Evolutionary conservation across 495 filamentous ascomycete genomes (phyloP).

Genomic region (Penicillium longicatenatum): DNA sequence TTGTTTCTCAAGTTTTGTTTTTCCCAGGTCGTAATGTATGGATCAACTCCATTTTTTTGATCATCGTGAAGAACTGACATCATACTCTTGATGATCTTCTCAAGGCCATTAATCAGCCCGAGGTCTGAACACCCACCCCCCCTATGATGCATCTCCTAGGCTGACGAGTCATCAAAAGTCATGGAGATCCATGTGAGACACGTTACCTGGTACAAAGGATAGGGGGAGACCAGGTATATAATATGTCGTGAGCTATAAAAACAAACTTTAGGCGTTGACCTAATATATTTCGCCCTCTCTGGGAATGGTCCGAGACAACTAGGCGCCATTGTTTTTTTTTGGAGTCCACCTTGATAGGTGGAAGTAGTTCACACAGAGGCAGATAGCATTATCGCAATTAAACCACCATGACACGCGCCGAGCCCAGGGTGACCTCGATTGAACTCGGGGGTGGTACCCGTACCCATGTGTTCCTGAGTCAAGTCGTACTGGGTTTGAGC

Average conservation of each 20-base stretch:
- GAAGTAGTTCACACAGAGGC: neutral
- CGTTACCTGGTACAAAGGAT: neutral
- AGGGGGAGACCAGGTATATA: neutral
- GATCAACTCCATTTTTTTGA: neutral
- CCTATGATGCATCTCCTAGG: constrained; percentile 7
- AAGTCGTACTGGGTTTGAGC: neutral
- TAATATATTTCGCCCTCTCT: neutral
- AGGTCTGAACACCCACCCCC: constrained; percentile 7
- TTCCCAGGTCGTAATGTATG: no score
- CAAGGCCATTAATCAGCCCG: constrained; percentile 9
- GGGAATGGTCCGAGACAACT: neutral
- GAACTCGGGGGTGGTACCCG: constrained; percentile 8
- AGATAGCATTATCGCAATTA: neutral
- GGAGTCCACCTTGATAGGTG: neutral
- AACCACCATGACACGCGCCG: neutral
- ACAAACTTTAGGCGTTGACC: neutral
- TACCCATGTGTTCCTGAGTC: constrained; percentile 16
- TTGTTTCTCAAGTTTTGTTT: neutral
- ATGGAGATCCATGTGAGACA: constrained; percentile 16
- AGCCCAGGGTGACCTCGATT: constrained; percentile 3
- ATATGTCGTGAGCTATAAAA: neutral
- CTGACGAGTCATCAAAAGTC: constrained; percentile 6
- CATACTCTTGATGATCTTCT: constrained; percentile 7
- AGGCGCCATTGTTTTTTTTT: neutral
- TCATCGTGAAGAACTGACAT: constrained; percentile 2